Base-by-base conservation (phyloP, 225 moss, liverwort and hornwort genomes). In the Bryoerythrophyllum caledonicum region DNA sequence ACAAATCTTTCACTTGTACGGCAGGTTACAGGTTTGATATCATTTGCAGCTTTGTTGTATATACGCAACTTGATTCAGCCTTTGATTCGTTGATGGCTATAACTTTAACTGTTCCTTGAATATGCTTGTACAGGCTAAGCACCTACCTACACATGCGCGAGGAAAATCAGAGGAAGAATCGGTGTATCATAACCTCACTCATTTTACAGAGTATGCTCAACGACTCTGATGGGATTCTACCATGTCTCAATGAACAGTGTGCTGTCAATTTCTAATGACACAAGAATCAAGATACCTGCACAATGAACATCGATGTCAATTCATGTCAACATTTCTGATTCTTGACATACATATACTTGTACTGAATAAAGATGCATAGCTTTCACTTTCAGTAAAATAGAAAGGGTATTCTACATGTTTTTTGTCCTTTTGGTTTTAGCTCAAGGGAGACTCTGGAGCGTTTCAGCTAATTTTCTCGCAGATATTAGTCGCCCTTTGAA, bases 181-280 rank as follows among this genome's bases (percentile, higher is more conserved):
- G 65, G 84, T 80, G 2, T 87, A 87, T 76, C 82, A 79, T 37
- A 85, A 87, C 64, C 71, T 82, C 72, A 65, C 76, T 68, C 74
- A 77, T 43, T 87, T 85, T 66, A 56, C 8, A 19, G 71, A 80
- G 87, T 87, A 70, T 53, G 84, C 58, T 72, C 14, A 11, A 67
- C 60, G 34, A 62, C 20, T 49, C 27, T 52, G 15, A 24, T 30
- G n/a, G n/a, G n/a, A n/a, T n/a, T n/a, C n/a, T n/a, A 59, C 27
- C 38, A 51, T 46, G 27, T 44, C 62, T 14, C 63, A 65, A 25
- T 74, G 20, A 14, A 3, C 55, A 60, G 28, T 59, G 23, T n/a
- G 41, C 43, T 28, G 30, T 56, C 14, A n/a, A 52, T 8, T 52
- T 66, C 55, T 14, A 46, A 35, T 43, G 19, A 1, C 21, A 55